These are phyloP conservation scores for Echinosophora koreensis DNA, from an alignment of 306 rosid genomes.

Conservation along the genomic window DNA sequence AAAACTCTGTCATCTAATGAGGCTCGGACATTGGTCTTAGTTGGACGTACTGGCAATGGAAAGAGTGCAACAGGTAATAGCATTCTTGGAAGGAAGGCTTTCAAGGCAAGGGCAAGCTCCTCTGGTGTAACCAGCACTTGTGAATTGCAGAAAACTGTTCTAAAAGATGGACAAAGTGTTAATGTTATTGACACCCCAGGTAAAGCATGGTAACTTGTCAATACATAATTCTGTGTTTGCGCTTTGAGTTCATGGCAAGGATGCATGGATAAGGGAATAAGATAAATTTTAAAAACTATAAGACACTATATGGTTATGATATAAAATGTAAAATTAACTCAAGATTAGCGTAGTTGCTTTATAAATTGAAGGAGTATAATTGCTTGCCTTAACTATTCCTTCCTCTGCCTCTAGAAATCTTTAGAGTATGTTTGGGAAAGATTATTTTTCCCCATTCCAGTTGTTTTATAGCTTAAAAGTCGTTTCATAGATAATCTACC, in stretches of 20 bases:
- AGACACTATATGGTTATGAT: too few species aligned
- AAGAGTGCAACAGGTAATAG: slow-evolving; percentile 94
- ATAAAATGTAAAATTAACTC: too few species aligned
- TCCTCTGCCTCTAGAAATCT: background rate
- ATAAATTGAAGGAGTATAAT: background rate
- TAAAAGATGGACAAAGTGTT: slow-evolving; percentile 65
- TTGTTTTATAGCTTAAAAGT: too few species aligned
- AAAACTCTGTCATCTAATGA: slow-evolving; percentile 67
- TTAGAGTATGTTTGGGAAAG: too few species aligned
- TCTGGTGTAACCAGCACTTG: slow-evolving; percentile 69
- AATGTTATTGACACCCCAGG: slow-evolving; percentile 97
- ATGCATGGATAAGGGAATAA: too few species aligned
- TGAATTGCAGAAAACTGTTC: slow-evolving; percentile 63
- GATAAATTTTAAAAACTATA: too few species aligned
- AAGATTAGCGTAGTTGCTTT: too few species aligned
- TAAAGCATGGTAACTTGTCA: slow-evolving; percentile 39
- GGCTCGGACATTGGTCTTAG: slow-evolving; percentile 73
- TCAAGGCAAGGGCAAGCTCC: slow-evolving; percentile 68
- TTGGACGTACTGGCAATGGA: slow-evolving; percentile 92
- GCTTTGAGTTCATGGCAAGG: too few species aligned
- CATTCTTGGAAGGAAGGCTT: slow-evolving; percentile 74
- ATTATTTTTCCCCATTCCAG: too few species aligned
- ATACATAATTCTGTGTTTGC: background rate
- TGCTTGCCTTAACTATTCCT: slow-evolving; percentile 1
- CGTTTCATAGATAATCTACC: too few species aligned